Evolutionary conservation across 73 alveolate species (phyloP).

Genomic region (Blepharisma stoltei): DNA sequence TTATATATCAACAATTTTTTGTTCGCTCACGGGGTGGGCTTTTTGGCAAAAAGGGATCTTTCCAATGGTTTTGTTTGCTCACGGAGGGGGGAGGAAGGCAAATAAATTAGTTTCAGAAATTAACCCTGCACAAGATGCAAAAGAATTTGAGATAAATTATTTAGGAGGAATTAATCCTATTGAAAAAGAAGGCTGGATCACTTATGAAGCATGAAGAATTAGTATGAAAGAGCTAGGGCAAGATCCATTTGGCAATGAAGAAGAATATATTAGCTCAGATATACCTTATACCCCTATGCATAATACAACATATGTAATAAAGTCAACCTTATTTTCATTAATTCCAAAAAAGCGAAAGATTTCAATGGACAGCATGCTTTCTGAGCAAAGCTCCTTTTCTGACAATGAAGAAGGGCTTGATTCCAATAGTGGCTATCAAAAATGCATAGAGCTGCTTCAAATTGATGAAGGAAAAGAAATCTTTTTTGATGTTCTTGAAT

Average conservation of each 20-base stretch:
- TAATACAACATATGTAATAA: not conserved
- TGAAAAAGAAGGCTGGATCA: not conserved
- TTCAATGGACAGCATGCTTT: not conserved
- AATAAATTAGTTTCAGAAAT: not conserved
- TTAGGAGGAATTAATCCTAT: not conserved
- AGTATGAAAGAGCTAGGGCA: not conserved
- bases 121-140: not conserved
- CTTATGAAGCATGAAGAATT: not conserved
- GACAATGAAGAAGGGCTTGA: not conserved
- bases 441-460: not conserved
- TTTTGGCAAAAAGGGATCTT: no score
- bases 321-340: not conserved
- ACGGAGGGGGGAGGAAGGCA: no score
- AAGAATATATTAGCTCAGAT: not conserved
- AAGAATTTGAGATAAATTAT: not conserved
- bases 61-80: no score
- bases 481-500: constrained; percentile 4
- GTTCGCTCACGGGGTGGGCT: no score
- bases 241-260: constrained; percentile 11
- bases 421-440: not conserved
- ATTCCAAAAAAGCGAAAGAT: not conserved
- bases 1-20: no score
- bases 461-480: not conserved
- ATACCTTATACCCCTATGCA: constrained; percentile 17
- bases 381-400: not conserved